Base-by-base conservation (phyloP, 176 grass and related monocot genomes). In the Avena sativa region DNA sequence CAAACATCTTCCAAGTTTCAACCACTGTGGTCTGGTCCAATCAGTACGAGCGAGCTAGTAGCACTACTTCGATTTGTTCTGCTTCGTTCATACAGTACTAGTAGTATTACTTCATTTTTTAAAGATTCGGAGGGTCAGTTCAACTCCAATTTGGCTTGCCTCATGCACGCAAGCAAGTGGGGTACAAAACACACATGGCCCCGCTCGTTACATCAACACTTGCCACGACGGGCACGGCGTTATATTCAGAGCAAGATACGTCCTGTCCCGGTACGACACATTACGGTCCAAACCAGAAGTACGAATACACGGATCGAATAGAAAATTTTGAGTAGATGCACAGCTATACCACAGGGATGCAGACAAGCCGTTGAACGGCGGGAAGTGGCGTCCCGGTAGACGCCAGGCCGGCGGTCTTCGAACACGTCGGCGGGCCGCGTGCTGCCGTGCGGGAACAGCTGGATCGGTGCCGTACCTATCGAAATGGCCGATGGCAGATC, bases 391-490 rank as follows among this genome's bases (percentile, higher is more conserved):
- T 44, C 21, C 2, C 21, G 40, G 58, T 26, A 68, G 79, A 68
- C 25, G 61, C 62, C 86, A 53, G 75, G 32, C 20, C n/a, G 14
- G 8, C 7, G 30, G 79, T 65, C 57, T 8, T 55, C n/a, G 30
- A 23, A 25, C 72, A 88, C 81, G 76, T 89, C 75, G 56, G 50
- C 66, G 67, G 43, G 76, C 32, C 82, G 56, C 53, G 76, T 74
- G 87, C 71, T 74, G 44, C 43, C 70, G 4, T 48, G 20, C 30
- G 20, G 1, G 25, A 66, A 86, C 88, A 89, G 88, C 70, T 76
- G 47, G 30, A 38, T 71, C 46, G 51, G 26, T 28, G 62, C 71
- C 88, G 88, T 81, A 90, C 88, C 10, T 90, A 90, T 90, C 79
- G 84, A 60, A 44, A 86, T 2, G 83, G 40, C 61, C 71, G 12